Evolutionary conservation across 805 yeast species (phyloP), one percentile per base, ranked within the genome.

Genomic region (Metschnikowia koreensis): DNA sequence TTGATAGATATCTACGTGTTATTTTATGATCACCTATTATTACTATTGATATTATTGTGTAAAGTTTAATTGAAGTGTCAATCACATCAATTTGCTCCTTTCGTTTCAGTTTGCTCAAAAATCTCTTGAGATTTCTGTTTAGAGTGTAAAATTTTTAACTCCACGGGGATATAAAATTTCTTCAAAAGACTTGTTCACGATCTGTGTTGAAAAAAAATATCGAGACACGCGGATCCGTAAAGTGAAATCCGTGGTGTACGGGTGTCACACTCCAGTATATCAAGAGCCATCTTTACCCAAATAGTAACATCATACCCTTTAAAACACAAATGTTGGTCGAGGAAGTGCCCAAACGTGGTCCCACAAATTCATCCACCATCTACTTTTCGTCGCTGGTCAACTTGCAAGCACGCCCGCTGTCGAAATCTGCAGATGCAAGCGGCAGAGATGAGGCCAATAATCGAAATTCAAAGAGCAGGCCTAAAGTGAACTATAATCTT

Each of bases 401-500:
- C 53, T 60, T 75, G 13, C 64, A 73, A 7, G 78, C 79, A 6
- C 60, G 79, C 31, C 73, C 75, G 31, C 50, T 59, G 13, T 49
- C 53, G 17, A 55, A 65, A 16, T 51, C 58, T 27, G 45, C 29
- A 13, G 65, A 58, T 12, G 50, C 54, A 7, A 45, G 43, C 37
- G 17, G 27, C 34, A 60, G 59, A 26, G 62, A 57, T 2, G 64
- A 56, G n/a, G 61, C 58, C n/a, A 54, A 54, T 22, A 55, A 56
- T 41, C 58, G 60, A 15, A 65, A 62, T 33, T 61, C 66, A 51
- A 70, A 70, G 52, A 68, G 66, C 51, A 61, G 77, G 41, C 70
- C 75, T 13, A 75, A 75, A 54, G 76, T 75, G 50, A 75, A 75
- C 61, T 75, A 75, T 56, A 75, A 75, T 59, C 64, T 75, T 44